Percentiles rank a stretch among this genome's conserved stretches.
phyloP scores from a whole-genome alignment of 2,329 filamentous ascomycete genomes.

The Verticillium albo-atrum region DNA sequence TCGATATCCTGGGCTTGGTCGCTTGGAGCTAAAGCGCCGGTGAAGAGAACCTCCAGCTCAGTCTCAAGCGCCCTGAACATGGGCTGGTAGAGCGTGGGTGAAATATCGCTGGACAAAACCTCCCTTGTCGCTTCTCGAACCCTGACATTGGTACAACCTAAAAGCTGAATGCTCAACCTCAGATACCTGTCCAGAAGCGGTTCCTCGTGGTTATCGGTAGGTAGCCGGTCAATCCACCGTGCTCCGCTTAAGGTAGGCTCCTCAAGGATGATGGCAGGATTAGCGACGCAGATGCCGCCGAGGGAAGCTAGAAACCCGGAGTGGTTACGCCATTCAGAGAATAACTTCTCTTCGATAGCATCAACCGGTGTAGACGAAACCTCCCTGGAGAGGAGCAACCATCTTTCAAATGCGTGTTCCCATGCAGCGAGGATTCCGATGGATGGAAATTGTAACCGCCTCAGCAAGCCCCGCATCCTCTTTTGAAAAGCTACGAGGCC shows the following conservation, averaged over 20 bases:
- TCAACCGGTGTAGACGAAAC: constrained; percentile 51
- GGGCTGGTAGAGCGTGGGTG: constrained; percentile 55
- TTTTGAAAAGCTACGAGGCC: constrained; percentile 68
- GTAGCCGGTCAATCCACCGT: constrained; percentile 60
- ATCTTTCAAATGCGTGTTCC: constrained; percentile 61
- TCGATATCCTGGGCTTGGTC: constrained; percentile 54
- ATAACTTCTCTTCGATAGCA: constrained; percentile 46
- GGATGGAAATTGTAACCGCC: constrained; percentile 58
- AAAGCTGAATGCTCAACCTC: constrained; percentile 58
- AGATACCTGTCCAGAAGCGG: constrained; percentile 57
- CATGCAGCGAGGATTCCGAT: constrained; percentile 64
- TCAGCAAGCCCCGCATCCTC: constrained; percentile 53
- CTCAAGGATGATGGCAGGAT: constrained; percentile 51
- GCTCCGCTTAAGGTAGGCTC: constrained; percentile 53
- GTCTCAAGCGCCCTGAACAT: constrained; percentile 62
- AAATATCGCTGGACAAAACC: constrained; percentile 61
- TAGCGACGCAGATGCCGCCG: constrained; percentile 60
- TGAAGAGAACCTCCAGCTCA: constrained; percentile 60
- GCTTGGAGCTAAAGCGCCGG: constrained; percentile 46
- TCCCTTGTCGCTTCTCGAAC: constrained; percentile 65
- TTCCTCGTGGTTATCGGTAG: constrained; percentile 56
- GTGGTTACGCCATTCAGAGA: constrained; percentile 65
- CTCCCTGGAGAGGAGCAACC: constrained; percentile 60
- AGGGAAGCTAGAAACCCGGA: constrained; percentile 65
- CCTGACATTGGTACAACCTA: constrained; percentile 59